Evolutionary conservation across 108 stramenopile genomes (phyloP).

Genomic region (Skeletonema marinoi): DNA sequence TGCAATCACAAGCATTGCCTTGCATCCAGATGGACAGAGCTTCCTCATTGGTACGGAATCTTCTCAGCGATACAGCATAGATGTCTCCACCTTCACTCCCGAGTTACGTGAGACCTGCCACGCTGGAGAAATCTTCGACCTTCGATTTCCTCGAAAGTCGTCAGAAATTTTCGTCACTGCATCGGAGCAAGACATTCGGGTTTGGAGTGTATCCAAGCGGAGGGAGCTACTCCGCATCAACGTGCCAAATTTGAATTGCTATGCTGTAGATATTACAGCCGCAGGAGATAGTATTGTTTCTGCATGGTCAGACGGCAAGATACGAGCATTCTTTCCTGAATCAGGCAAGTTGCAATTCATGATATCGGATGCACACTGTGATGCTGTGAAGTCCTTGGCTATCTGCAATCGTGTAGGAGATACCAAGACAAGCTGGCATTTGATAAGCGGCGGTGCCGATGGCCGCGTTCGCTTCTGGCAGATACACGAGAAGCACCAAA

Average conservation of each 20-base stretch:
- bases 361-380: conserved; percentile 75
- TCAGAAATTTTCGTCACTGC: conserved; percentile 84
- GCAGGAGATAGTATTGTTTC: conserved; percentile 71
- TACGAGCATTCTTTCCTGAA: conserved; percentile 90
- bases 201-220: conserved; percentile 76
- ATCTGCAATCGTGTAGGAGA: conserved; percentile 60
- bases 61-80: conserved; percentile 69
- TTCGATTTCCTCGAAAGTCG: conserved; percentile 72
- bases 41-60: conserved; percentile 71
- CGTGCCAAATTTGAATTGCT: conserved; percentile 85
- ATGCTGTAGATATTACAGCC: conserved; percentile 68
- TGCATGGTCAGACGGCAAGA: conserved; percentile 91
- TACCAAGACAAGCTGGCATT: conserved; percentile 56
- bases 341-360: conserved; percentile 85
- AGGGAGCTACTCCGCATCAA: conserved; percentile 88
- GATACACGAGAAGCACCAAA: conserved; percentile 72
- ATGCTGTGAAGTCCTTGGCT: conserved; percentile 77
- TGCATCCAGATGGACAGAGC: conserved; percentile 53
- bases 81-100: conserved; percentile 59
- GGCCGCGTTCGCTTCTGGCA: conserved; percentile 86
- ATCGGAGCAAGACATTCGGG: conserved; percentile 77
- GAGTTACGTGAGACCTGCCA: conserved; percentile 87
- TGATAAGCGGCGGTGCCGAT: conserved; percentile 82
- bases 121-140: conserved; percentile 74
- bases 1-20: conserved; percentile 72